phyloP scores from a whole-genome alignment of 176 grass and related monocot genomes.

The Rhipidocladum racemiflorum region DNA sequence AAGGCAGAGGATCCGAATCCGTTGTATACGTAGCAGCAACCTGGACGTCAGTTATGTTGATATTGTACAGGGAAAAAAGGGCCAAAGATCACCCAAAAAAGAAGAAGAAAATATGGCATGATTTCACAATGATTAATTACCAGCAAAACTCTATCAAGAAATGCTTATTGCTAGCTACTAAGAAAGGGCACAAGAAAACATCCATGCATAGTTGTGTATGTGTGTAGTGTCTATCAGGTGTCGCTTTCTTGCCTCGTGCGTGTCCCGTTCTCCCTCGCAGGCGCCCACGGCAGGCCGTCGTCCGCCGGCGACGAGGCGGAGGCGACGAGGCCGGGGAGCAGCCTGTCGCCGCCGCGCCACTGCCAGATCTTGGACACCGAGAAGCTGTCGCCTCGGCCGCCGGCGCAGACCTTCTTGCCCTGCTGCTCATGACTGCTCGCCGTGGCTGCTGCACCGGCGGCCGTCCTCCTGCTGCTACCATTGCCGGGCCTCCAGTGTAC shows the following conservation, averaged over 20 bases:
- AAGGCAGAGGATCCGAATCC: too few relatives aligned
- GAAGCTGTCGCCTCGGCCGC: constrained; percentile 80
- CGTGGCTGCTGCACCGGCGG: background rate
- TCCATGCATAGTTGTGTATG: background rate
- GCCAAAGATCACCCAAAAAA: background rate
- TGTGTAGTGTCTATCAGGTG: background rate
- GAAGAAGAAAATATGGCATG: background rate
- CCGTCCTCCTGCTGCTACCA: background rate
- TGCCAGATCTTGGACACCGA: constrained; percentile 99
- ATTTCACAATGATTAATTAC: background rate
- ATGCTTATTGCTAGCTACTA: constrained; percentile 31
- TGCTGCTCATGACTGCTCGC: constrained; percentile 19
- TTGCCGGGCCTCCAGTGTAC: constrained; percentile 35
- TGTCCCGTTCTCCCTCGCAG: background rate
- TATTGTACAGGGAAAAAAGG: background rate
- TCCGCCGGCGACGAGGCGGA: constrained; percentile 31
- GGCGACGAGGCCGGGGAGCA: constrained; percentile 41
- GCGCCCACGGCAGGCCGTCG: constrained; percentile 49
- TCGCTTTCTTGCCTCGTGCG: constrained; percentile 29
- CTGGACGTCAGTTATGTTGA: background rate
- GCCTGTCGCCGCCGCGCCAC: constrained; percentile 59
- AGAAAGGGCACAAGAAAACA: background rate
- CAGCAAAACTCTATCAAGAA: constrained; percentile 28
- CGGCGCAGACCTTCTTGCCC: constrained; percentile 54
- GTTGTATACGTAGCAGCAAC: background rate